Conservation (phyloP, 73 alveolate species). For the Loxodes magnus region DNA sequence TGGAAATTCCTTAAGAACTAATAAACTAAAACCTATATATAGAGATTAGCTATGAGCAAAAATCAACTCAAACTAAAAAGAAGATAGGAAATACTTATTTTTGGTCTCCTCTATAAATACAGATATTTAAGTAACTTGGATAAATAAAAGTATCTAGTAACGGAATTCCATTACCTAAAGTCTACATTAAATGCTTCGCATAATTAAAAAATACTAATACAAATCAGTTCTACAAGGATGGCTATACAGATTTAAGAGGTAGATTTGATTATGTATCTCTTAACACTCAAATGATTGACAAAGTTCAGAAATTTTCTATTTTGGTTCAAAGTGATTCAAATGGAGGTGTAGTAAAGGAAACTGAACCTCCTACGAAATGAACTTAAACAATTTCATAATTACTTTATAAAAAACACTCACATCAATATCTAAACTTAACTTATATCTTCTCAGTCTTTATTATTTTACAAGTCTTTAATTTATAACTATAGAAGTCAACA, state of each 20-base stretch:
- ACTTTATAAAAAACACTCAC: no score
- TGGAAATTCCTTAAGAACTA: conserved; percentile 56
- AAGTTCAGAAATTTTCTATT: conserved; percentile 65
- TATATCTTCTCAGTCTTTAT: no score
- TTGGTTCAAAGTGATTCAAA: conserved; percentile 57
- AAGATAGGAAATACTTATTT: conserved; percentile 48
- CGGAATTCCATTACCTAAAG: conserved; percentile 47
- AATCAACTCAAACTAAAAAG: no score
- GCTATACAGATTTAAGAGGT: conserved; percentile 76
- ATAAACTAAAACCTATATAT: conserved; percentile 52
- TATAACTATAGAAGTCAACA: no score
- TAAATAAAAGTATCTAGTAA: conserved; percentile 55
- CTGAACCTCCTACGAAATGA: conserved; percentile 58
- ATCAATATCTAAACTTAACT: no score
- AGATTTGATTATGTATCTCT: conserved; percentile 67
- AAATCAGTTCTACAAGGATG: conserved; percentile 56
- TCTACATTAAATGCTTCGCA: conserved; percentile 64
- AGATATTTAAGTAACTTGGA: conserved; percentile 59
- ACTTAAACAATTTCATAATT: no score
- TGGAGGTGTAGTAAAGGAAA: conserved; percentile 64
- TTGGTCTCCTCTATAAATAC: conserved; percentile 47
- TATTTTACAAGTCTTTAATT: no score
- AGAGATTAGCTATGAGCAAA: conserved; percentile 45
- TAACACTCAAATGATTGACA: conserved; percentile 34
- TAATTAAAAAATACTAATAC: conserved; percentile 31